Percentiles rank a stretch among this genome's conserved stretches.
These are phyloP conservation scores for Trametes sanguinea DNA, from an alignment of 768 basidiomycete genomes.

Conservation along the genomic window DNA sequence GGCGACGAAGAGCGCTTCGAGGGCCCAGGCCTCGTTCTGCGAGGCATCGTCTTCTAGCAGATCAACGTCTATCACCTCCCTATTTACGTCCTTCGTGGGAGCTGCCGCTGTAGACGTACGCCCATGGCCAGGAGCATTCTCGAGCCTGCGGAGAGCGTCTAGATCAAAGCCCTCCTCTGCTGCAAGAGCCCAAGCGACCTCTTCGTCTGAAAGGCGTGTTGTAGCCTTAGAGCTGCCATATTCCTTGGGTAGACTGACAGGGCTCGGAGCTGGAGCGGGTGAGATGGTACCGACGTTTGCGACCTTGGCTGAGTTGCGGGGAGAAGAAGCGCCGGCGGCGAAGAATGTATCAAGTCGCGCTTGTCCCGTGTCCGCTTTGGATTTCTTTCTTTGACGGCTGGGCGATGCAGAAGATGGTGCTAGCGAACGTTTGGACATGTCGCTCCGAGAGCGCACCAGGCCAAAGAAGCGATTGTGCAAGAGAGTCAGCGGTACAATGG, in stretches of 20 bases:
- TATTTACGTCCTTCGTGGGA: neutral
- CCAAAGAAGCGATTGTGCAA: neutral
- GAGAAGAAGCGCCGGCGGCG: constrained; percentile 19
- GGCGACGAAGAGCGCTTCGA: neutral
- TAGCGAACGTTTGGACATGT: constrained; percentile 27
- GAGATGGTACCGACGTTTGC: neutral
- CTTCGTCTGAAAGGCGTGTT: constrained; percentile 17
- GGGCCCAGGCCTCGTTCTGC: constrained; percentile 1
- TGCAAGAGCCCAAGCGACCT: constrained; percentile 27
- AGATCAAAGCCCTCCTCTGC: constrained; percentile 30
- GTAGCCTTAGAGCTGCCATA: neutral
- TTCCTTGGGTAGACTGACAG: neutral
- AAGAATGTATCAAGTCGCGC: constrained; percentile 28
- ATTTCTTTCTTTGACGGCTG: constrained; percentile 23
- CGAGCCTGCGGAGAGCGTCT: constrained; percentile 24
- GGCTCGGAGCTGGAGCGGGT: neutral
- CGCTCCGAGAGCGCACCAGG: neutral
- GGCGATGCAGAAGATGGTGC: constrained; percentile 13
- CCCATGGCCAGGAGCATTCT: constrained; percentile 4
- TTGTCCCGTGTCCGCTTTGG: constrained; percentile 21
- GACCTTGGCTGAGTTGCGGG: neutral
- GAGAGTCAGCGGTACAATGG: neutral
- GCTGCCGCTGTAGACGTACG: neutral
- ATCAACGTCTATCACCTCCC: constrained; percentile 39
- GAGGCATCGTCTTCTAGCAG: constrained; percentile 27